A percentile compares a stretch with the other conserved stretches of the same genome.
Conservation (phyloP, 352 stramenopile species). For the Pythium periplocum region DNA sequence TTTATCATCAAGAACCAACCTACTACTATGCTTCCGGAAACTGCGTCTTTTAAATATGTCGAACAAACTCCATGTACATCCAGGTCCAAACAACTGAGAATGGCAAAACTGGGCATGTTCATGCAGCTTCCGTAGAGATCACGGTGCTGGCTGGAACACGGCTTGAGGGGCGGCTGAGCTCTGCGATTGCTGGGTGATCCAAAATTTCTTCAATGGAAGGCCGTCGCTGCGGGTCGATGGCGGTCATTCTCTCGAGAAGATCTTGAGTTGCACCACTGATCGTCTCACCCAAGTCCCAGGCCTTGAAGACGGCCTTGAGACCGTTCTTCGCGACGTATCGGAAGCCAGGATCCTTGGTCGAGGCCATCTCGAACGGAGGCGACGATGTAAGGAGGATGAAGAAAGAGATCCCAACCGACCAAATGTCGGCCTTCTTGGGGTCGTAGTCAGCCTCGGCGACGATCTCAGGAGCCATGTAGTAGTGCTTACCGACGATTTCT, state of each 20-base stretch:
- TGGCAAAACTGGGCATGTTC: no score
- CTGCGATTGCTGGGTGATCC: slow-evolving; percentile 47
- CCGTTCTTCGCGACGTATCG: slow-evolving; percentile 75
- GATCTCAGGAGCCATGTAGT: slow-evolving; percentile 97
- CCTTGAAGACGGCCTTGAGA: slow-evolving; percentile 65
- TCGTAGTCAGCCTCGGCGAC: slow-evolving; percentile 84
- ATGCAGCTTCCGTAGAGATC: no score
- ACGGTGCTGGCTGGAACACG: no score
- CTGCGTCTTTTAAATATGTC: no score
- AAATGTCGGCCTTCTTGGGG: slow-evolving; percentile 90
- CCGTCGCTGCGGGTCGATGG: slow-evolving; percentile 45
- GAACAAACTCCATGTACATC: no score
- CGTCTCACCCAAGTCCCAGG: slow-evolving; percentile 41
- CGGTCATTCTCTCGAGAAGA: slow-evolving; percentile 73
- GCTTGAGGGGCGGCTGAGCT: not conserved
- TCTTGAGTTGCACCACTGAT: slow-evolving; percentile 56
- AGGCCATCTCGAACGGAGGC: slow-evolving; percentile 88
- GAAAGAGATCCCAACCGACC: slow-evolving; percentile 90
- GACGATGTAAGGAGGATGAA: slow-evolving; percentile 94
- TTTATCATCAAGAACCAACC: no score
- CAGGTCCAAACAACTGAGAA: no score
- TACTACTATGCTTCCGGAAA: no score
- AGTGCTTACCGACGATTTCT: slow-evolving; percentile 88
- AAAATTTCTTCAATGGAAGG: slow-evolving; percentile 60
- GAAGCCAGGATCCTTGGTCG: slow-evolving; percentile 82